Evolutionary conservation across 1,139 yeast species (phyloP).

Genomic region (Blastobotrys indianensis): DNA sequence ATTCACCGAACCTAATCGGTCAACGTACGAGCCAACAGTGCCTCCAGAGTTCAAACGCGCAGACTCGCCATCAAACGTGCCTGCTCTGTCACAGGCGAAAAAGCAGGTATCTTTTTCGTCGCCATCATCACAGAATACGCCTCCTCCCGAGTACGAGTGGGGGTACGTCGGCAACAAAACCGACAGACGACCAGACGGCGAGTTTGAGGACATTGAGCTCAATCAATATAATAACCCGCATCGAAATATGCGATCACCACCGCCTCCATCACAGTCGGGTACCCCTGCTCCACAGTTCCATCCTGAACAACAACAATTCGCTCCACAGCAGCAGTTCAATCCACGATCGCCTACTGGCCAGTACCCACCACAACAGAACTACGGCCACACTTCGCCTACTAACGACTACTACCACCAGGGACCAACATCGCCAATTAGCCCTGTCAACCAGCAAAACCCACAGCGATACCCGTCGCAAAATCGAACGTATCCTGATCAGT

Average conservation of each 20-base stretch:
- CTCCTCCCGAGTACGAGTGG: conserved; percentile 12
- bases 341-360: neutral
- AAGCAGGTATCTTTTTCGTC: neutral
- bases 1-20: no score
- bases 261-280: conserved; percentile 3
- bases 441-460: no score
- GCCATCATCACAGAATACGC: no score
- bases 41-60: no score
- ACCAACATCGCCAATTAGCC: no score
- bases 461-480: no score
- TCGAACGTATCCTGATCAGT: no score
- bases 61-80: no score
- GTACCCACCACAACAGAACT: neutral
- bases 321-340: neutral
- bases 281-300: neutral
- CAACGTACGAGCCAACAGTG: no score
- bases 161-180: conserved; percentile 21
- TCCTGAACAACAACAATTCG: neutral
- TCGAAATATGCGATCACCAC: conserved; percentile 2
- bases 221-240: conserved; percentile 11
- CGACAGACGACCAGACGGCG: conserved; percentile 12
- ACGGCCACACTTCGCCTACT: neutral
- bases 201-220: conserved; percentile 17
- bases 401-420: neutral
- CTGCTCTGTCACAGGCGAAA: no score